These are phyloP conservation scores for Citrus sp. DNA, from an alignment of 345 rosid genomes.

Conservation along the genomic window DNA sequence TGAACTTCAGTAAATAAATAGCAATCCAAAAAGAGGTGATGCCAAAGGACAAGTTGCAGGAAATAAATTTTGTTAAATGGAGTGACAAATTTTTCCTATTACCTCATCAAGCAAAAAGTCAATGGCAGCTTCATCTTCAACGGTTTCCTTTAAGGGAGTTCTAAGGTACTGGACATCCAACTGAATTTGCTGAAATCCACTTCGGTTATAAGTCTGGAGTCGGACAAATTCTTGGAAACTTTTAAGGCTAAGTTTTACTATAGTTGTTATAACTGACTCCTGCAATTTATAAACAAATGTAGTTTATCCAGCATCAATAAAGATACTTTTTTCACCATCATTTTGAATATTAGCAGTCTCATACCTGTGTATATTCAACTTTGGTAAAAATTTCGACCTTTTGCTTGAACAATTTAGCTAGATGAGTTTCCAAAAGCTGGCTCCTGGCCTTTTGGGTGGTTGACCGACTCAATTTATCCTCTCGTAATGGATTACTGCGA, in stretches of 20 bases:
- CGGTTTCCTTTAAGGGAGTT: constrained; percentile 60
- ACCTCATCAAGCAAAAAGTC: constrained; percentile 99
- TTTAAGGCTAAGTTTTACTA: constrained; percentile 79
- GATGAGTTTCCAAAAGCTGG: constrained; percentile 97
- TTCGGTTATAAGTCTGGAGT: constrained; percentile 85
- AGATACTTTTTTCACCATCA: constrained; percentile 8
- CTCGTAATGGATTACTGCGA: constrained; percentile 77
- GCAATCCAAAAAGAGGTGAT: too few relatives aligned
- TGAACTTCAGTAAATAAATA: background rate
- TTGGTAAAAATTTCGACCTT: constrained; percentile 96
- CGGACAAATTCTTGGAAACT: constrained; percentile 94
- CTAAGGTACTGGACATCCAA: constrained; percentile 90
- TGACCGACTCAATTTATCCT: constrained; percentile 65
- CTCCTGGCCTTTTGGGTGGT: constrained; percentile 84
- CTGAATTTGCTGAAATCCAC: constrained; percentile 99
- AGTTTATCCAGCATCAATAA: constrained; percentile 13
- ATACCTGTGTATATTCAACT: constrained; percentile 93
- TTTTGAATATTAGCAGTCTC: background rate
- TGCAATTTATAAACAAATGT: constrained; percentile 32
- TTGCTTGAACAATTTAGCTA: constrained; percentile 96
- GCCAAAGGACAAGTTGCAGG: background rate
- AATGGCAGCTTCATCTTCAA: constrained; percentile 82
- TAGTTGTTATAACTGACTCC: constrained; percentile 81
- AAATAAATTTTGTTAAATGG: background rate
- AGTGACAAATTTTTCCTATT: constrained; percentile 5